A percentile compares a stretch with the other conserved stretches of the same genome.
phyloP scores from a whole-genome alignment of 306 rosid species.

The Acacia crassicarpa region DNA sequence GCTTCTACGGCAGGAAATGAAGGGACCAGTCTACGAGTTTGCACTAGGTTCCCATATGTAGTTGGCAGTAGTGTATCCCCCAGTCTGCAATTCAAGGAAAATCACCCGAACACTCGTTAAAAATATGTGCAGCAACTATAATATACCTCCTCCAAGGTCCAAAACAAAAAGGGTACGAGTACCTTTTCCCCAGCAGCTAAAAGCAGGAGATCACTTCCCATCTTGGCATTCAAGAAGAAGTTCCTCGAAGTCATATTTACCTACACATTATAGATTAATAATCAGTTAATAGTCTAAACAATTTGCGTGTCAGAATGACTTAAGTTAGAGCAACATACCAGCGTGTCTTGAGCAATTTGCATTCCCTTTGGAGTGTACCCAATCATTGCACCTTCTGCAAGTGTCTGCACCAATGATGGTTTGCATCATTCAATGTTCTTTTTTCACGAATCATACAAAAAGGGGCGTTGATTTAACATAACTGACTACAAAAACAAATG shows the following conservation, averaged over 20 bases:
- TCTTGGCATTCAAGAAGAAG: constrained; percentile 50
- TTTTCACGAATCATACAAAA: background rate
- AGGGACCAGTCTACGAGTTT: constrained; percentile 52
- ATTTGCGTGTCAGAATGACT: constrained; percentile 14
- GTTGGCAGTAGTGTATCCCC: constrained; percentile 89
- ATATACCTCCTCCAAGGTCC: constrained; percentile 9
- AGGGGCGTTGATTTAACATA: background rate
- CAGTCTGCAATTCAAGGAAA: constrained; percentile 55
- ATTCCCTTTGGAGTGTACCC: constrained; percentile 89
- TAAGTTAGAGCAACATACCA: constrained; percentile 51
- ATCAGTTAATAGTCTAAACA: constrained; percentile 9
- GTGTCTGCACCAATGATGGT: constrained; percentile 56
- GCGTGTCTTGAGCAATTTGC: constrained; percentile 77
- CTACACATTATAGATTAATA: constrained; percentile 40
- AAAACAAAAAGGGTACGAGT: constrained; percentile 19
- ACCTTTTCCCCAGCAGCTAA: constrained; percentile 90
- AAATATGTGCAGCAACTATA: background rate
- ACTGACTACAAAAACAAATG: constrained; percentile 9
- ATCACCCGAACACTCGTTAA: constrained; percentile 10
- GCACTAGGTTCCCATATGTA: constrained; percentile 92
- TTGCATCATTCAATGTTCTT: constrained; percentile 26
- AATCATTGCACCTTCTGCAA: constrained; percentile 87
- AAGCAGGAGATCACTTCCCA: constrained; percentile 71
- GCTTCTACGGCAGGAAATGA: constrained; percentile 62
- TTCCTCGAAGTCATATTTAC: constrained; percentile 59